Conservation (phyloP, 208 protist genomes). For the Leishmania mexicana region DNA sequence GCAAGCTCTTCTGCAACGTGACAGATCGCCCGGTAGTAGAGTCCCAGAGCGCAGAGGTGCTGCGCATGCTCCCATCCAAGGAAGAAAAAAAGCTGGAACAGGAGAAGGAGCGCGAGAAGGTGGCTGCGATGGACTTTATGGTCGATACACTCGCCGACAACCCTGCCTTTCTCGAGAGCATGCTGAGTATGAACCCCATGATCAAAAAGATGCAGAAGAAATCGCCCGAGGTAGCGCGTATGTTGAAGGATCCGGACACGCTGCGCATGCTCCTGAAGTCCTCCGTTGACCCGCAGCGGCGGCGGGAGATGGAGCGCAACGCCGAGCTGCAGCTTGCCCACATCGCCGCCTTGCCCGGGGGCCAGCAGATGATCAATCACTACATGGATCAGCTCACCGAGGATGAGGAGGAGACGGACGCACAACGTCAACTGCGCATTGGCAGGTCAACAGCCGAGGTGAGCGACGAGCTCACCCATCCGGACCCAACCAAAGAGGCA, state of each 20-base stretch:
- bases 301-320: constrained; percentile 53
- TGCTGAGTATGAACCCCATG: constrained; percentile 49
- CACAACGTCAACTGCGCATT: constrained; percentile 25
- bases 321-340: constrained; percentile 72
- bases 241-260: constrained; percentile 68
- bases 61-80: constrained; percentile 46
- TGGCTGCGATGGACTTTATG: constrained; percentile 67
- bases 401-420: constrained; percentile 22
- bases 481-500: constrained; percentile 48
- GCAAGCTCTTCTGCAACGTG: constrained; percentile 73
- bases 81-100: constrained; percentile 33
- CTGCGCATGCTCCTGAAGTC: constrained; percentile 76
- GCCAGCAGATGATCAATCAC: constrained; percentile 64
- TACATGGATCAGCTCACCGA: constrained; percentile 42
- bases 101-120: constrained; percentile 43
- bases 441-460: constrained; percentile 8
- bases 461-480: constrained; percentile 25
- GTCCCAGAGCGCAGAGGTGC: constrained; percentile 41
- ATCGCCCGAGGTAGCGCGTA: constrained; percentile 54
- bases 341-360: constrained; percentile 64
- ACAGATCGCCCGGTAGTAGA: constrained; percentile 31
- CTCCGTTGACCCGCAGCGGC: constrained; percentile 67
- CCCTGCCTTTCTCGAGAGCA: constrained; percentile 50
- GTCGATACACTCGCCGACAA: constrained; percentile 70
- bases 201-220: constrained; percentile 55